A percentile compares a stretch with the other conserved stretches of the same genome.
These are phyloP conservation scores for Truncatella angustata DNA, from an alignment of 2,329 filamentous ascomycete genomes.

Conservation along the genomic window DNA sequence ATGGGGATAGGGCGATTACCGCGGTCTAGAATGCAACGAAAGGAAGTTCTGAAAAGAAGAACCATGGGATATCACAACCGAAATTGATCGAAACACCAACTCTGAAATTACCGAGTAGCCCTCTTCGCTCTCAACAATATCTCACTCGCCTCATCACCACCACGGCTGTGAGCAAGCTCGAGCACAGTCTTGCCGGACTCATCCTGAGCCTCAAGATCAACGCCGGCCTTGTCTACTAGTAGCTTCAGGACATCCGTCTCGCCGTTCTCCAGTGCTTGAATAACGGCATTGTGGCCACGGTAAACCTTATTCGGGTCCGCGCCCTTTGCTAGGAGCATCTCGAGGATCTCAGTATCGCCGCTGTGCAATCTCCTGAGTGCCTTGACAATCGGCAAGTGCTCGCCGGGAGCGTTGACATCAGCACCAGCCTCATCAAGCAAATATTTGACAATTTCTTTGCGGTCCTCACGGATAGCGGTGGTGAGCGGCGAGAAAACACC, in stretches of 20 bases:
- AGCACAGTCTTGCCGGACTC: constrained; percentile 53
- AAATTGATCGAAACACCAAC: neutral
- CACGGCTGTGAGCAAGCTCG: constrained; percentile 56
- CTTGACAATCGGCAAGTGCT: constrained; percentile 71
- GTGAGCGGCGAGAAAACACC: constrained; percentile 71
- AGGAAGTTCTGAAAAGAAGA: neutral
- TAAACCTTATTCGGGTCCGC: constrained; percentile 69
- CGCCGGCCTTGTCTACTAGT: constrained; percentile 46
- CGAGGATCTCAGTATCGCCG: constrained; percentile 57
- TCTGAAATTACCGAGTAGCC: neutral
- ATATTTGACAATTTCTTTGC: constrained; percentile 58
- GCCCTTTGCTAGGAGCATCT: constrained; percentile 60
- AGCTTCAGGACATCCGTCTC: constrained; percentile 53
- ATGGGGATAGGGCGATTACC: neutral
- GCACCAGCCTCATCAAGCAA: constrained; percentile 55
- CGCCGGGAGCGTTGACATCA: constrained; percentile 65
- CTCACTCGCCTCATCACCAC: constrained; percentile 56
- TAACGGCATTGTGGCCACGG: constrained; percentile 63
- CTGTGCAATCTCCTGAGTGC: constrained; percentile 58
- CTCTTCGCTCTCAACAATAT: constrained; percentile 36
- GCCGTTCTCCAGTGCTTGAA: constrained; percentile 65
- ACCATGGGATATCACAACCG: neutral
- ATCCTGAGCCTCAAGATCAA: constrained; percentile 51
- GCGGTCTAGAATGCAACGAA: neutral
- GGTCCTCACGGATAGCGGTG: constrained; percentile 63